Evolutionary conservation across 1,139 yeast genomes (phyloP).

Genomic region (Lodderomyces parapsilosis): DNA sequence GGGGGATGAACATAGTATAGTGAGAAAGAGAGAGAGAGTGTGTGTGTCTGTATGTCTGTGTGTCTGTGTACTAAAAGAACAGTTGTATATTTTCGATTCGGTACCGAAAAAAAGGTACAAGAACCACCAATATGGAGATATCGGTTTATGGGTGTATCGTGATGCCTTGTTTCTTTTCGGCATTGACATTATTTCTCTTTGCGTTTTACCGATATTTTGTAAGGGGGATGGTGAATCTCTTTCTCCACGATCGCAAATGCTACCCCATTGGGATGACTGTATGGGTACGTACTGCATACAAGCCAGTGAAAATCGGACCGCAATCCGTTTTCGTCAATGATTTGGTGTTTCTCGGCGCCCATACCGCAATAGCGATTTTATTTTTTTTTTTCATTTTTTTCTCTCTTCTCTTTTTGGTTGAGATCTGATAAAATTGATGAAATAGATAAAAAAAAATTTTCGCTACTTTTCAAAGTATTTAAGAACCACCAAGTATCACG

Average conservation of each 20-base stretch:
- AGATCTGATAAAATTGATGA: conserved; percentile 9
- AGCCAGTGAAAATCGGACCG: background rate
- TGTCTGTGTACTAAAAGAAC: background rate
- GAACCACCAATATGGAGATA: no score
- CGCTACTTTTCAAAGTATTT: background rate
- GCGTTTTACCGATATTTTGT: background rate
- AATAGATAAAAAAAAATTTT: conserved; percentile 10
- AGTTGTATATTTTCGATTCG: background rate
- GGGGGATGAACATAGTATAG: no score
- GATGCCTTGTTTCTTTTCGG: no score
- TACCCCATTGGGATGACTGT: conserved; percentile 3
- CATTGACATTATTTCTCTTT: background rate
- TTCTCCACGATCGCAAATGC: conserved; percentile 3
- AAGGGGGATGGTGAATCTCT: background rate
- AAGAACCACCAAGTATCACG: background rate
- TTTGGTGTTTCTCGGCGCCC: no score
- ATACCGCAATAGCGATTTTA: no score
- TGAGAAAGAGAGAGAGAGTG: no score
- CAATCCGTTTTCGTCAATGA: background rate
- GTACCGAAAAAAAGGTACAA: no score
- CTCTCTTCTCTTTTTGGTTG: no score
- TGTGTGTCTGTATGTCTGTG: no score
- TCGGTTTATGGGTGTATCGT: no score
- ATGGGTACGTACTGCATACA: background rate
- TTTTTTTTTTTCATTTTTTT: no score